phyloP scores from a whole-genome alignment of 352 stramenopile genomes.

The Saprolegnia parasitica region DNA sequence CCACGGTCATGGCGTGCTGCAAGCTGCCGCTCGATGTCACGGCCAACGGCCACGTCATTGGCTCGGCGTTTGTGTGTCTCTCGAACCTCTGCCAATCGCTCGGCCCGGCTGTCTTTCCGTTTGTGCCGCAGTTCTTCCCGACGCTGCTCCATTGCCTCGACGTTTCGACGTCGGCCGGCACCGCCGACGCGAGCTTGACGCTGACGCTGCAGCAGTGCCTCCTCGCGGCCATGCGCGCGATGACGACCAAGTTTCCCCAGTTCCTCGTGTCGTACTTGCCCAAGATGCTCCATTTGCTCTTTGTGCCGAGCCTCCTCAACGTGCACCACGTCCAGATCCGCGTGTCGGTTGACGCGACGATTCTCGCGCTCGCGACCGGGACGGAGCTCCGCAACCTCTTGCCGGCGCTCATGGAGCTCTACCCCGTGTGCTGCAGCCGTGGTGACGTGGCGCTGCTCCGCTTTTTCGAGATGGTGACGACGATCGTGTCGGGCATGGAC shows the following conservation, averaged over 20 bases:
- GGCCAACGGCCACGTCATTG: conserved; percentile 72
- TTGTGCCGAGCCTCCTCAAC: conserved; percentile 45
- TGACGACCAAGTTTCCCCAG: conserved; percentile 77
- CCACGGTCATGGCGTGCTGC: conserved; percentile 73
- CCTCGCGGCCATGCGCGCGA: conserved; percentile 66
- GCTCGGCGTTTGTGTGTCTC: conserved; percentile 74
- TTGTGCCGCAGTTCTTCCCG: conserved; percentile 79
- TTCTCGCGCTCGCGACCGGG: conserved; percentile 62
- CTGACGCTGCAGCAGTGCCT: conserved; percentile 70
- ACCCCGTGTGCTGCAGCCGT: conserved; percentile 52
- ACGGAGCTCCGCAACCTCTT: conserved; percentile 73
- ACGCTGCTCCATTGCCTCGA: conserved; percentile 59
- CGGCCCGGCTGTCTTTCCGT: conserved; percentile 68
- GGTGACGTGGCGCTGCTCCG: conserved; percentile 16
- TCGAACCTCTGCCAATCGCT: conserved; percentile 69
- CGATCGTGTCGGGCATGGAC: conserved; percentile 52
- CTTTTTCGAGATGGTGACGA: conserved; percentile 45
- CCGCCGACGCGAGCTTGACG: conserved; percentile 33
- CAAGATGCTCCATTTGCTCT: conserved; percentile 51
- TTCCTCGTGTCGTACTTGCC: conserved; percentile 76
- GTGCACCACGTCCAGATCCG: conserved; percentile 17
- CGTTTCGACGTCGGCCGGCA: conserved; percentile 26
- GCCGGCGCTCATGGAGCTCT: conserved; percentile 57
- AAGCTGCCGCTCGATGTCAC: conserved; percentile 44
- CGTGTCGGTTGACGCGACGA: conserved; percentile 51